Percentiles rank a stretch among this genome's conserved stretches.
These are phyloP conservation scores for Blastocystis sp. DNA, from an alignment of 352 stramenopile genomes.

Conservation along the genomic window DNA sequence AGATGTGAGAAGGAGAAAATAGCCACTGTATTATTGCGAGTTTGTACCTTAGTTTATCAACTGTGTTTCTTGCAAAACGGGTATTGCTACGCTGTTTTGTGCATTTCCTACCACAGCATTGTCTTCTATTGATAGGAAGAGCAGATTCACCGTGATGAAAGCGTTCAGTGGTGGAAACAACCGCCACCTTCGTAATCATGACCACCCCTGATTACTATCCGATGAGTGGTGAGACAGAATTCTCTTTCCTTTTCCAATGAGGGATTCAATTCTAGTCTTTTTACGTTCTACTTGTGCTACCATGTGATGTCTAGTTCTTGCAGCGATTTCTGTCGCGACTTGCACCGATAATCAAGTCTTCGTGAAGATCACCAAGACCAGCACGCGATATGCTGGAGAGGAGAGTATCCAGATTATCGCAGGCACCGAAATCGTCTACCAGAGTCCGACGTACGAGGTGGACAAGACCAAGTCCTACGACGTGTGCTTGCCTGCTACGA, in stretches of 20 bases:
- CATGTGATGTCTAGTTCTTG: not conserved
- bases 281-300: not conserved
- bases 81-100: no score
- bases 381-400: not conserved
- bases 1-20: no score
- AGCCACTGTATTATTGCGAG: no score
- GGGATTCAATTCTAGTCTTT: not conserved
- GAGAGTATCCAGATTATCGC: not conserved
- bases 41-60: not conserved
- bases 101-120: no score
- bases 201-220: not conserved
- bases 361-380: not conserved
- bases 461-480: not conserved
- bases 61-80: no score
- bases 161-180: not conserved
- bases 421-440: not conserved
- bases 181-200: not conserved
- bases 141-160: no score
- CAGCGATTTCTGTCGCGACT: not conserved
- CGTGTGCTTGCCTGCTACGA: not conserved
- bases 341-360: not conserved
- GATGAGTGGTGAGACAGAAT: not conserved
- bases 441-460: not conserved
- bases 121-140: no score
- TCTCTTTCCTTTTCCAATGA: not conserved